Evolutionary conservation across 108 stramenopile species (phyloP).

Genomic region (Cyclostephanos tholiformis): DNA sequence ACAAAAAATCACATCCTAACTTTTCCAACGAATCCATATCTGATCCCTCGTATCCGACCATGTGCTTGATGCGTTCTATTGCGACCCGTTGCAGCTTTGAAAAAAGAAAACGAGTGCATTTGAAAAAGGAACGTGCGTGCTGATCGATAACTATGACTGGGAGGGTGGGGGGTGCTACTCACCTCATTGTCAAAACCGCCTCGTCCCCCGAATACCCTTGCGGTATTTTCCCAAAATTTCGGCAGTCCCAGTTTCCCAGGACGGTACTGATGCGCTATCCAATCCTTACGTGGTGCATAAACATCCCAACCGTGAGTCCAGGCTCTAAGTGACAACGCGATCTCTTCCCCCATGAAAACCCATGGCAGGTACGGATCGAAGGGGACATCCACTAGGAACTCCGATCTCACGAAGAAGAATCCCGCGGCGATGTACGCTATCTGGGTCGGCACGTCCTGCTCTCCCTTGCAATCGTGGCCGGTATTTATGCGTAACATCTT

Average conservation of each 20-base stretch:
- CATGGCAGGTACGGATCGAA: constrained; percentile 96
- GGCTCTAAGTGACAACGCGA: constrained; percentile 74
- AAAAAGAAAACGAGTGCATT: background rate
- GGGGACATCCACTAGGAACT: constrained; percentile 82
- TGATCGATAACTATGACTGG: background rate
- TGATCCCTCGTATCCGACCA: constrained; percentile 71
- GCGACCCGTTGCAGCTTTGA: constrained; percentile 43
- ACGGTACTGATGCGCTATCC: constrained; percentile 91
- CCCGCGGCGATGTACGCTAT: constrained; percentile 88
- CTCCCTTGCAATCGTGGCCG: constrained; percentile 30
- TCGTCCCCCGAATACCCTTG: constrained; percentile 66
- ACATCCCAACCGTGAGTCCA: constrained; percentile 95
- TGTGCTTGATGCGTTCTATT: constrained; percentile 68
- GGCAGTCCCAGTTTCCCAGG: constrained; percentile 82
- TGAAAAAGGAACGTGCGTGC: background rate
- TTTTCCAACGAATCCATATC: constrained; percentile 36
- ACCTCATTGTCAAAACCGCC: constrained; percentile 53
- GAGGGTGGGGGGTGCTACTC: background rate
- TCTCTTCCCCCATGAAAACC: constrained; percentile 98
- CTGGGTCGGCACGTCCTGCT: constrained; percentile 34
- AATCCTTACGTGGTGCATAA: constrained; percentile 84
- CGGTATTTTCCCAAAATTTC: constrained; percentile 96
- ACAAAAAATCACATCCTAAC: constrained; percentile 40
- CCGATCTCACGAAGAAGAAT: constrained; percentile 86
- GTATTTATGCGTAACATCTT: constrained; percentile 76